Base-by-base conservation (phyloP, 2,329 filamentous ascomycete species). In the Madurella mycetomatis region DNA sequence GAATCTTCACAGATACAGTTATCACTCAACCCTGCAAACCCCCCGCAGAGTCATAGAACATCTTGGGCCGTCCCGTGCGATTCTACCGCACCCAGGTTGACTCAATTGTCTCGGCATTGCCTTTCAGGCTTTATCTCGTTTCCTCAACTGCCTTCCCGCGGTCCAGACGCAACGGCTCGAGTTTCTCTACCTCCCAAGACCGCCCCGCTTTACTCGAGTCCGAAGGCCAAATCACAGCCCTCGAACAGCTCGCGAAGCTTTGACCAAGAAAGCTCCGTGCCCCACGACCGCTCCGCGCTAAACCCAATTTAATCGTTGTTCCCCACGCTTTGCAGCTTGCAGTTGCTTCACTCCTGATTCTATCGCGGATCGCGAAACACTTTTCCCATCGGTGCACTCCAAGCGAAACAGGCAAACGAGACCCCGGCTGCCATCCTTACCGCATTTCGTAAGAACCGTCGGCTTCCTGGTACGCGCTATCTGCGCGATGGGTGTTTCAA, bases 401-500 rank as follows among this genome's bases (percentile, higher is more conserved):
- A 3, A 34, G 32, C 9, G 15, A 41, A 42, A 16, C 43, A 15
- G 3, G 34, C 15, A 25, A 8, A 9, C 34, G 13, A 13, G 18
- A 34, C 15, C 5, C 17, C 8, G 17, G 16, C 12, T 9, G 34
- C 34, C 13, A 37, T 15, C 34, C 34, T 5, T 37, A 5, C 34
- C 13, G 9, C 11, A 37, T 34, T 9, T 16, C 34, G 8, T 5
- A 30, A 11, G 15, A 13, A 18, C 18, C 25, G 25, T 15, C 25
- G 25, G 13, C 16, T 32, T 16, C 16, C 39, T 8, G 7, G 40
- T 18, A 53, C 60, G 62, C 60, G 59, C 59, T 57, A 16, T 17
- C 46, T 63, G 62, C 58, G 62, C 59, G 58, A 64, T 64, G 62
- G 62, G 62, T 56, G 53, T 51, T 40, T 55, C 49, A 59, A 51